phyloP scores from a whole-genome alignment of 2,329 filamentous ascomycete species.

The Rutstroemia sydowiana region DNA sequence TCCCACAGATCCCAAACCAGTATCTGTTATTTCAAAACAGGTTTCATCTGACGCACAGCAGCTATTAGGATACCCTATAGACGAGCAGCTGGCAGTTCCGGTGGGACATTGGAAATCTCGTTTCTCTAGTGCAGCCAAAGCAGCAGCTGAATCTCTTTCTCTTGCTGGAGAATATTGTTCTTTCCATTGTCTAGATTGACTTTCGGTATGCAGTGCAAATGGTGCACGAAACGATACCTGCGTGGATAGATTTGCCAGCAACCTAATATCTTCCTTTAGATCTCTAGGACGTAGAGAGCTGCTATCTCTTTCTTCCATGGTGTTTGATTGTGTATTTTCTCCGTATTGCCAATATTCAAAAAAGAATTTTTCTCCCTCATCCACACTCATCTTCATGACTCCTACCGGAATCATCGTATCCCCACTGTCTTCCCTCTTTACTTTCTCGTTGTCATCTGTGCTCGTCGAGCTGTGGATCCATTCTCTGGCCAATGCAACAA shows the following conservation, averaged over 20 bases:
- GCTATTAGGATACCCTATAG: constrained; percentile 59
- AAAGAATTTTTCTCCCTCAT: constrained; percentile 68
- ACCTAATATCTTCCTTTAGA: constrained; percentile 19
- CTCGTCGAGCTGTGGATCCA: constrained; percentile 39
- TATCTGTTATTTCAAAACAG: constrained; percentile 58
- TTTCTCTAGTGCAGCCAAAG: constrained; percentile 42
- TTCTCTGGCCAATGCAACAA: constrained; percentile 38
- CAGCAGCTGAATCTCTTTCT: constrained; percentile 28
- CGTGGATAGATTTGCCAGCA: constrained; percentile 19
- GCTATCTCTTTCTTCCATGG: not conserved
- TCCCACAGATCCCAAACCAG: constrained; percentile 59
- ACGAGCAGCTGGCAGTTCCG: constrained; percentile 57
- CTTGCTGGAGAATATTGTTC: constrained; percentile 15
- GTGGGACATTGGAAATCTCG: constrained; percentile 59
- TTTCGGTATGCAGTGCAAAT: constrained; percentile 41
- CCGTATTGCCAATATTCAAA: constrained; percentile 50
- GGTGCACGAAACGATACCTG: constrained; percentile 39
- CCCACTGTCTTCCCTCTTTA: constrained; percentile 32
- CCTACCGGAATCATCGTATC: constrained; percentile 45
- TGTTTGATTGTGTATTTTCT: constrained; percentile 11
- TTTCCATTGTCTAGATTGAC: constrained; percentile 1
- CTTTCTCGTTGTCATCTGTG: constrained; percentile 35
- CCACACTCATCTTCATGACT: constrained; percentile 63
- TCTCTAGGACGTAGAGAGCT: constrained; percentile 15
- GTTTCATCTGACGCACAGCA: constrained; percentile 62